Conservation (phyloP, 2,329 filamentous ascomycete species). For the Pseudogymnoascus sp. region DNA sequence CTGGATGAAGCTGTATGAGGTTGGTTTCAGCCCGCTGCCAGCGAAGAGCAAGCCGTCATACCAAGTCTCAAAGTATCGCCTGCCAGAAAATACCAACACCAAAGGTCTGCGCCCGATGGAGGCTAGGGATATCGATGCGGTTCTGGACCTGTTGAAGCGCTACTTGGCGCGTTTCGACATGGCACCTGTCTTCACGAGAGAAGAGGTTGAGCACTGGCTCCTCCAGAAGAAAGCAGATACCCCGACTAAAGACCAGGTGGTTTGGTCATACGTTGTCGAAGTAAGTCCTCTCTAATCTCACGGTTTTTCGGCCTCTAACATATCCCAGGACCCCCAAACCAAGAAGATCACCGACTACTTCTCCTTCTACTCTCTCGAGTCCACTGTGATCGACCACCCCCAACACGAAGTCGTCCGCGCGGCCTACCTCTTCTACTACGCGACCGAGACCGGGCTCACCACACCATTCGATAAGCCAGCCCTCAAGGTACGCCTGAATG, state of each 20-base stretch:
- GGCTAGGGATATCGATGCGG: constrained; percentile 65
- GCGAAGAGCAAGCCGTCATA: constrained; percentile 72
- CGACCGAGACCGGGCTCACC: constrained; percentile 67
- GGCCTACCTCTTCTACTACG: constrained; percentile 97
- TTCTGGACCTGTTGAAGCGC: constrained; percentile 64
- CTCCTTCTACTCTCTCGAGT: constrained; percentile 93
- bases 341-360: constrained; percentile 92
- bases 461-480: constrained; percentile 45
- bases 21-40: constrained; percentile 87
- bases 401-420: constrained; percentile 76
- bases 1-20: constrained; percentile 93
- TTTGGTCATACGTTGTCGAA: constrained; percentile 92
- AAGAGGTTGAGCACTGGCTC: constrained; percentile 85
- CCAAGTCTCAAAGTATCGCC: constrained; percentile 77
- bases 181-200: constrained; percentile 69
- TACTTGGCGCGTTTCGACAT: constrained; percentile 79
- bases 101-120: constrained; percentile 75
- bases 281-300: constrained; percentile 32
- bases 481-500: constrained; percentile 72
- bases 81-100: constrained; percentile 66
- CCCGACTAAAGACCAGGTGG: constrained; percentile 64
- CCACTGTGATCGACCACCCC: constrained; percentile 75
- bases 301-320: constrained; percentile 23
- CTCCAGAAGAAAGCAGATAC: constrained; percentile 57
- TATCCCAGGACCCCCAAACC: constrained; percentile 49